Evolutionary conservation across 2,329 filamentous ascomycete genomes (phyloP), one percentile per base, ranked within the genome.

Genomic region (Trichoderma sp.): DNA sequence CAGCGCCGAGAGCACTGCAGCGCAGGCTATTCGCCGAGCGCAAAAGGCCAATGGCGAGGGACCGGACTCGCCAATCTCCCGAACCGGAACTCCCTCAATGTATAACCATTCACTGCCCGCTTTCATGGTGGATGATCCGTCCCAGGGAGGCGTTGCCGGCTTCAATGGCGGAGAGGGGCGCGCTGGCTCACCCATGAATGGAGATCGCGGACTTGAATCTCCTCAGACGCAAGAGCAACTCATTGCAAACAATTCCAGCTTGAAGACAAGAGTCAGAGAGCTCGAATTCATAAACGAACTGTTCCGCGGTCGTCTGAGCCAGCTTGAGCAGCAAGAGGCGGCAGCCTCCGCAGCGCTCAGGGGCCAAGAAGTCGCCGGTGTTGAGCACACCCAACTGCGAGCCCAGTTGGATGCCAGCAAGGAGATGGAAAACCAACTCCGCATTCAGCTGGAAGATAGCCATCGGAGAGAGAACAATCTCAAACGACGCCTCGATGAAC

Each of bases 201-300:
- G 85, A 69, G 87, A 91, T 30, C 90, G 91, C 62, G 87, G 90
- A 74, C 84, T 91, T 70, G 93, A 95, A 72, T 85, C 89, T 13
- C 89, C 92, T 1, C 92, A 94, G 78, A 92, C 91, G 3, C 94
- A 93, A 80, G 93, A 97, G 78, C 91, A 93, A 73, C 87, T 97
- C 28, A 85, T 94, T 67, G 91, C 92, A 2, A 89, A 91, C 73
- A 97, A 97, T 80, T 93, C 93, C 6, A 92, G 91, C 65, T 86
- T 98, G n/a, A 97, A 97, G 83, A 99, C 96, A 0, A 91, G 96
- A 55, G 95, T 99, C 39, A 96, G 92, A 76, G 96, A 99, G 81
- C 87, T 99, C 28, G 96, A 99, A 80, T 88, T 99, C 67, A 98
- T 99, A 84, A 98, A 95, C 77, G 92, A 93, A 78, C 85, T 95